Base-by-base conservation (phyloP, 768 basidiomycete genomes). In the Trametes coccinea region DNA sequence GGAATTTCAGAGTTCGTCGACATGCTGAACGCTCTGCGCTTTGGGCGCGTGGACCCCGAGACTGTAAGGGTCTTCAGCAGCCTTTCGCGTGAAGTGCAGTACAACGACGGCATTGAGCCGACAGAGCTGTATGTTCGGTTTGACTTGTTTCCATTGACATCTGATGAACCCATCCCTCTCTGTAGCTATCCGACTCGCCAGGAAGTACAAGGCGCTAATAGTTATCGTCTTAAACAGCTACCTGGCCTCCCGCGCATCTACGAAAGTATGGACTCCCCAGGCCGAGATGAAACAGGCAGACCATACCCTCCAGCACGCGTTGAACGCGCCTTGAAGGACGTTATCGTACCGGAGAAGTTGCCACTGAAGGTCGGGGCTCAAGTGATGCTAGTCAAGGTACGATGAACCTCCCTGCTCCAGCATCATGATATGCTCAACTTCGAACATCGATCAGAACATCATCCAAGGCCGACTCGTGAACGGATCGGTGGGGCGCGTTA, bases 21-120 rank as follows among this genome's bases (percentile, higher is more conserved):
- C 66, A 92, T 96, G 84, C 77, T 97, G 45, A 95, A 95, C 69
- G 81, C 84, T 54, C 90, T 96, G 88, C 85, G 95, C 17, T 87
- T 88, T 67, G 95, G 95, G 2, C 74, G 73, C 44, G 71, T 93
- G 47, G 76, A 80, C 22, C 56, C 74, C 0, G 70, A 73, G 5
- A 80, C 81, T 43, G 72, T 78, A 3, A 64, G 67, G 9, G 76
- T 78, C 4, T 93, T 97, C 75, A 72, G 73, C 48, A 65, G 65
- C 0, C 79, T 95, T 22, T 78, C 81, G 2, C 81, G 92, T 14
- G 67, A 72, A 27, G 79, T 93, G 9, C 60, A 60, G 1, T 93
- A 93, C 67, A 70, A 76, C 1, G 93, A 95, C 66, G 86, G 84
- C 1, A 86, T 95, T 57, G 82, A 87, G 56, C 91, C 95, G 5